phyloP scores from a whole-genome alignment of 306 rosid genomes.

The Mimosa pudica region DNA sequence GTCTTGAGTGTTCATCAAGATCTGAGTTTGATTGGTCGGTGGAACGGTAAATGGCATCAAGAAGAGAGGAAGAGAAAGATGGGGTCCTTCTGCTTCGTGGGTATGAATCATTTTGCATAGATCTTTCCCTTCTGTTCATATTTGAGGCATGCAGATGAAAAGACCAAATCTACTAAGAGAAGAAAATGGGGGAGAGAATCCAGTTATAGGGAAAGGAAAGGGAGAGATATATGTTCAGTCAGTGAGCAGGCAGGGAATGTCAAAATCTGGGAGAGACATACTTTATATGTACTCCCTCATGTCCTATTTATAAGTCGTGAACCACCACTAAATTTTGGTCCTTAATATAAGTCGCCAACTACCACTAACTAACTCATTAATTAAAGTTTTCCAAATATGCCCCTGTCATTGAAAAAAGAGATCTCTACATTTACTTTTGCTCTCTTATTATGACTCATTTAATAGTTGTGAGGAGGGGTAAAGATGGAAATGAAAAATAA shows the following conservation, averaged over 20 bases:
- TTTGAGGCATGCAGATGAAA: conserved; percentile 15
- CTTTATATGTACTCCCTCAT: not conserved
- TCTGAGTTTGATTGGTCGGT: conserved; percentile 56
- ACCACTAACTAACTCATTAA: too few relatives aligned
- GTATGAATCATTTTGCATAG: conserved; percentile 26
- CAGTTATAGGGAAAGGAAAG: conserved; percentile 31
- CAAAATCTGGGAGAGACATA: conserved; percentile 48
- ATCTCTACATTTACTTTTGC: too few relatives aligned
- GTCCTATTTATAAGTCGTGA: too few relatives aligned
- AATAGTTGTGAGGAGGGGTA: too few relatives aligned
- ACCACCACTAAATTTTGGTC: too few relatives aligned
- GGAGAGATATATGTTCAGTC: conserved; percentile 23
- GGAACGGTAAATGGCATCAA: conserved; percentile 63
- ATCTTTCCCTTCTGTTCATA: conserved; percentile 47
- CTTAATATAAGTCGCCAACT: too few relatives aligned
- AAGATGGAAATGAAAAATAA: too few relatives aligned
- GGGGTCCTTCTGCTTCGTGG: conserved; percentile 69
- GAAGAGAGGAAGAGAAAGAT: conserved; percentile 71
- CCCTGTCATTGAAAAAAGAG: too few relatives aligned
- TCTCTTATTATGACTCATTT: too few relatives aligned
- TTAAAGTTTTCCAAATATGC: too few relatives aligned
- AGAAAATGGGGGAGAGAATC: not conserved
- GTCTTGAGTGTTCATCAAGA: conserved; percentile 36
- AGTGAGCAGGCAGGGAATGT: conserved; percentile 39
- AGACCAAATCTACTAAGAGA: not conserved